Base-by-base conservation (phyloP, 768 basidiomycete genomes). In the Amanita exitialis region DNA sequence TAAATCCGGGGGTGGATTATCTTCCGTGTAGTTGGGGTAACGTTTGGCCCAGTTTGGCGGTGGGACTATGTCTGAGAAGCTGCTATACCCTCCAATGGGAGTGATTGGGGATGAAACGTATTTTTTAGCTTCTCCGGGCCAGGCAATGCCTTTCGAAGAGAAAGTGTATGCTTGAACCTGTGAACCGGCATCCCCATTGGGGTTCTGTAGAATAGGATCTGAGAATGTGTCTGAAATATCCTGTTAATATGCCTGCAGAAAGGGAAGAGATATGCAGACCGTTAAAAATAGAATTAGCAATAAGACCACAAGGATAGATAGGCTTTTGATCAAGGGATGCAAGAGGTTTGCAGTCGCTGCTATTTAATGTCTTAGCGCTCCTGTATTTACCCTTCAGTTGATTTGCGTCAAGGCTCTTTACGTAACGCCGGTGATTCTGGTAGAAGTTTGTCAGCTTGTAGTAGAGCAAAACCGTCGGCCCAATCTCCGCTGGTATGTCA, bases 391-490 rank as follows among this genome's bases (percentile, higher is more conserved):
- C 96, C 63, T 80, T 79, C 49, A 99, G 76, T 65, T 99, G 96
- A 57, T 85, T 73, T 10, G 84, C 75, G 62, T 93, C 80, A 38
- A 90, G 69, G 63, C 90, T 93, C 72, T 93, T 87, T 50, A 98
- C 96, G 62, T 98, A 99, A 62, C 96, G 81, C 30, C 96, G 84
- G 64, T 99, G 96, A 66, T 99, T 99, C 75, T 99, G 95, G 71
- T 81, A 98, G 71, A 94, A 95, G 71, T 93, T 93, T 44, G 89
- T 91, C 63, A 90, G 77, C 69, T 91, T 92, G 79, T 98, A 99
- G 73, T 99, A 99, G 57, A 97, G 73, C 60, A 99, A 80, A 10
- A 98, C 86, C 21, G 83, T 73, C 13, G 77, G 68, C 8, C 75
- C 66, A 28, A 99, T 71, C 62, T 89, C 79, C 48, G 81, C 80